Conservation (phyloP, 257 asterid genomes). For the Solanum pinnatisectum region DNA sequence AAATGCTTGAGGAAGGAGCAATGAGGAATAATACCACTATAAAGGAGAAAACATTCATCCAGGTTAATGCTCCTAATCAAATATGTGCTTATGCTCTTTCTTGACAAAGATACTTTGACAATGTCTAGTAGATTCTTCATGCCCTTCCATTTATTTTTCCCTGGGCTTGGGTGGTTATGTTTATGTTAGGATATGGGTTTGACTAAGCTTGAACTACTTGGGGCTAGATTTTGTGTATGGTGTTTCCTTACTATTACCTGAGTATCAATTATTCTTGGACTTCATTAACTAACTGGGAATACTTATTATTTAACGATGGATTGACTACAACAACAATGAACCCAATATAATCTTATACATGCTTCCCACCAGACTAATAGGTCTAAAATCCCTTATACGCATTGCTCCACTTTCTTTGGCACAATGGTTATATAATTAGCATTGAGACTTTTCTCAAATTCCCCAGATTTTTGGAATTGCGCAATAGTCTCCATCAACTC, state of each 20-base stretch:
- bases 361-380: neutral
- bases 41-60: conserved; percentile 91
- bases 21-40: conserved; percentile 67
- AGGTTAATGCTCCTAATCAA: conserved; percentile 34
- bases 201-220: neutral
- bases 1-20: conserved; percentile 93
- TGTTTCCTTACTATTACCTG: neutral
- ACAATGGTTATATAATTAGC: neutral
- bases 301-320: neutral
- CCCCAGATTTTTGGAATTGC: neutral
- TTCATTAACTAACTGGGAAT: neutral
- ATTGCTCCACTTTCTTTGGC: neutral
- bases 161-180: neutral
- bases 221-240: neutral
- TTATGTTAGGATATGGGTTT: neutral
- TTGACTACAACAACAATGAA: neutral
- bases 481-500: neutral
- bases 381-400: neutral
- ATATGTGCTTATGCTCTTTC: neutral
- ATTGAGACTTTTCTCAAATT: neutral
- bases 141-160: neutral
- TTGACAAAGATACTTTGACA: neutral
- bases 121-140: neutral
- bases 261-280: neutral
- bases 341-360: neutral